These are phyloP conservation scores for Ogataea neopini DNA, from an alignment of 805 yeast species.

Conservation along the genomic window DNA sequence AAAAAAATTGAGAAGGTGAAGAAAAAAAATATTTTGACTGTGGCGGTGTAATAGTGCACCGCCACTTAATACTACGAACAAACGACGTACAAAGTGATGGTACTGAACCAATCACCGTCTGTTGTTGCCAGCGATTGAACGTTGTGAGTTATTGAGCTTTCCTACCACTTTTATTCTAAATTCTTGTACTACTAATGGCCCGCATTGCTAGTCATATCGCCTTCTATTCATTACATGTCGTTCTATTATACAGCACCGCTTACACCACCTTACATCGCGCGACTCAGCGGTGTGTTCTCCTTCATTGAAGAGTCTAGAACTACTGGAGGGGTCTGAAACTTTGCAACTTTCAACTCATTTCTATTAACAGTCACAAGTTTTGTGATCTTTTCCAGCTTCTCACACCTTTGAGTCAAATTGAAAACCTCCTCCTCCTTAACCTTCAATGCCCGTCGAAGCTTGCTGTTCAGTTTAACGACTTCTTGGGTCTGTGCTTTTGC, in stretches of 20 bases:
- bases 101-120: too few species aligned
- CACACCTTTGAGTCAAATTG: slow-evolving; percentile 8
- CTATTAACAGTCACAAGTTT: slow-evolving; percentile 25
- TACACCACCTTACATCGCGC: background rate
- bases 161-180: too few species aligned
- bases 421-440: slow-evolving; percentile 8
- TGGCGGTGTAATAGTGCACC: background rate
- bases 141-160: too few species aligned
- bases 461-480: slow-evolving; percentile 1
- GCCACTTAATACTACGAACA: too few species aligned
- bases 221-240: background rate
- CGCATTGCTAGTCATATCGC: background rate
- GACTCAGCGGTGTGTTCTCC: slow-evolving; percentile 4
- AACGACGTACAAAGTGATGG: too few species aligned
- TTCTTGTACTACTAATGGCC: too few species aligned
- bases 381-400: slow-evolving; percentile 25
- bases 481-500: slow-evolving; percentile 5
- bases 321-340: slow-evolving; percentile 29
- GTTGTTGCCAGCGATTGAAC: too few species aligned
- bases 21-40: background rate
- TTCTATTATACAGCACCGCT: background rate
- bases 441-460: background rate
- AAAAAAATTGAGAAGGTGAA: background rate
- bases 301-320: slow-evolving; percentile 8
- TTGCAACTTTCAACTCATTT: slow-evolving; percentile 24